Conservation (phyloP, 345 rosid genomes). For the Bretschneidera sinensis region DNA sequence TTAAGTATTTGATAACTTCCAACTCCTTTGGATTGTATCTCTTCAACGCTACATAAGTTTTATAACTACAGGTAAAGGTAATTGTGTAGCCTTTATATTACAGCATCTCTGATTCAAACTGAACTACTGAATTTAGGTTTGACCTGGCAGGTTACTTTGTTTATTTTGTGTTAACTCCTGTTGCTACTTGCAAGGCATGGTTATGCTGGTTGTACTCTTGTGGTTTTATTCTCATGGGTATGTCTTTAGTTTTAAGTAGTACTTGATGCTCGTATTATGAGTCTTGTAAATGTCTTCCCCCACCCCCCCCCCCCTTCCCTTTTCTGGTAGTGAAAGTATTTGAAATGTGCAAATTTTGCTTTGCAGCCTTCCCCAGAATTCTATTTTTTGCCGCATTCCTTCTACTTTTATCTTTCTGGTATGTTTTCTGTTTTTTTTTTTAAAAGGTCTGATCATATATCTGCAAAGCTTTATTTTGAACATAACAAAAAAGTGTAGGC, state of each 20-base stretch:
- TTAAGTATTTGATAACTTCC: not conserved
- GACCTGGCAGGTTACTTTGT: slow-evolving; percentile 46
- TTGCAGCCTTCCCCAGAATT: slow-evolving; percentile 60
- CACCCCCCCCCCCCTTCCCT: too few relatives aligned
- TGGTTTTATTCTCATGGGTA: slow-evolving; percentile 68
- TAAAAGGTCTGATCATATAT: not conserved
- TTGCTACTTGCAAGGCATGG: slow-evolving; percentile 52
- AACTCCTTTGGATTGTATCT: not conserved
- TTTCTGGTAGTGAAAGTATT: too few relatives aligned
- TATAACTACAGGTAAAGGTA: not conserved
- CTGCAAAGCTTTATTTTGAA: not conserved
- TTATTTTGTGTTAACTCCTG: slow-evolving; percentile 39
- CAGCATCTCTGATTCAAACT: not conserved
- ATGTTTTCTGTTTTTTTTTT: slow-evolving; percentile 21
- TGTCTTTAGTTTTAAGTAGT: slow-evolving; percentile 10
- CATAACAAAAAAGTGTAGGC: not conserved
- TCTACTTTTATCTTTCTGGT: slow-evolving; percentile 71
- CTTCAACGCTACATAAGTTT: not conserved
- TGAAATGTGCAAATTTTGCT: slow-evolving; percentile 16
- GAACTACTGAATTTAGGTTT: slow-evolving; percentile 8
- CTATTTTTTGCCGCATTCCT: slow-evolving; percentile 54
- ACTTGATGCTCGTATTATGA: not conserved
- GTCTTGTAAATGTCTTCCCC: not conserved
- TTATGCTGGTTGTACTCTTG: slow-evolving; percentile 53
- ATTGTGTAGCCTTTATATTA: not conserved